These are phyloP conservation scores for Naganishia sp. DNA, from an alignment of 1,284 basidiomycete species.

Conservation along the genomic window DNA sequence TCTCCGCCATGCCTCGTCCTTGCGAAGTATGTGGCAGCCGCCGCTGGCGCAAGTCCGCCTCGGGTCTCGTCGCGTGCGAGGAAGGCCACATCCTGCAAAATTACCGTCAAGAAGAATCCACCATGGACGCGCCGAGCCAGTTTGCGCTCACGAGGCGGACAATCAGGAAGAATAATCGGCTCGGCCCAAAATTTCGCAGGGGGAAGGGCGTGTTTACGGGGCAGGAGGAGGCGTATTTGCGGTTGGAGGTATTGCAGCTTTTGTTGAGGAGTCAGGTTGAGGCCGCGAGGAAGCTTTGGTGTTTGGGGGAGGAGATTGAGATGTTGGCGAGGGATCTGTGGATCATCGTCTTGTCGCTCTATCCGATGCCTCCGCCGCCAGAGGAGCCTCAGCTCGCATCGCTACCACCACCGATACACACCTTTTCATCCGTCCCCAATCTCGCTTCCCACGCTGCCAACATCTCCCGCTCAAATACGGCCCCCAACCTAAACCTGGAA, in stretches of 20 bases:
- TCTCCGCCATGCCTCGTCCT: constrained; percentile 41
- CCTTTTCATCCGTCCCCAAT: too few species aligned
- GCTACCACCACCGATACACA: constrained; percentile 35
- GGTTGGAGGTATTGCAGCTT: constrained; percentile 77
- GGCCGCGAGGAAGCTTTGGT: constrained; percentile 67
- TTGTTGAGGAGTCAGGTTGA: constrained; percentile 72
- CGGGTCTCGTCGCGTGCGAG: constrained; percentile 50
- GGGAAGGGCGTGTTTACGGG: constrained; percentile 34
- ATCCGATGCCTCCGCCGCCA: constrained; percentile 63
- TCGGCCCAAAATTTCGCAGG: constrained; percentile 39
- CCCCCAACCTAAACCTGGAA: too few species aligned
- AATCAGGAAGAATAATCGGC: constrained; percentile 36
- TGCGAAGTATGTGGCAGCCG: constrained; percentile 50
- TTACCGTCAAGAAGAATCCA: constrained; percentile 47
- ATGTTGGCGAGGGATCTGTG: constrained; percentile 79
- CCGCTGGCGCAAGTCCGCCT: constrained; percentile 48
- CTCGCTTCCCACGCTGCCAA: too few species aligned
- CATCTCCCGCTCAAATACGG: too few species aligned
- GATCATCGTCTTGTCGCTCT: constrained; percentile 69
- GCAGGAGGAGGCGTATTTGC: constrained; percentile 67
- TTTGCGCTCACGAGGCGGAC: constrained; percentile 45
- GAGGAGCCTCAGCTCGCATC: constrained; percentile 59
- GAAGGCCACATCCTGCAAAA: constrained; percentile 53
- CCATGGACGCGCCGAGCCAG: constrained; percentile 40
- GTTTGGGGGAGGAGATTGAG: constrained; percentile 75